Base-by-base conservation (phyloP, 129 eudicot species). In the sunflower (Helianthus annuus) region DNA sequence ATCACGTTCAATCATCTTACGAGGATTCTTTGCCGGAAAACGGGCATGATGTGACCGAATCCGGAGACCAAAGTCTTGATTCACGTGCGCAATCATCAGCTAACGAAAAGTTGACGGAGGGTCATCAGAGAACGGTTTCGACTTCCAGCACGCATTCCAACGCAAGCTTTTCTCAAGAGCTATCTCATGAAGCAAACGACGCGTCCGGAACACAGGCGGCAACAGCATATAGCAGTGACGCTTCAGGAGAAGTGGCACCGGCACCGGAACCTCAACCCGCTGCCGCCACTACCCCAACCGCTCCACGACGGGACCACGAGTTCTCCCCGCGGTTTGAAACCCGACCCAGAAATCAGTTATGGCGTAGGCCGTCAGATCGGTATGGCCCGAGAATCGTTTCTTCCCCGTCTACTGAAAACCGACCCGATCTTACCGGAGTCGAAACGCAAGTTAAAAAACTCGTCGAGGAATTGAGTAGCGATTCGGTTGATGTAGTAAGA, bases 281-380 rank as follows among this genome's bases (percentile, higher is more conserved):
- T 49, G 64, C 88, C 63, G 71, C 81, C 66, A 78, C 77, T 27
- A 77, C 80, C 32, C 77, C 75, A 17, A 72, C 77, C 34, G 40
- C 76, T 29, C 48, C 86, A 54, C 88, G 70, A 46, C 75, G 94
- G 66, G 99, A 85, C 17, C 82, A 87, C 1, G 90, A 84, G 64
- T 79, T 76, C 76, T 83, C 86, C 8, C 81, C 90, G 17, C 78
- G 96, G 70, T 82, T 82, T 19, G 90, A 82, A 64, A 74, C 85
- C 44, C 68, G 90, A 70, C 59, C 84, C 68, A 83, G 95, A 58
- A 80, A 74, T 66, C 92, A 76, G 73, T 34, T 87, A 16, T 87
- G 96, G 92, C 88, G 91, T 22, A 79, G 91, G 59, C 90, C 96
- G 10, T 83, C 95, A 5, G 87, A 85, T 7, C 72, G 89, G 51